Evolutionary conservation across 495 filamentous ascomycete genomes (phyloP).

Genomic region (Xylaria palmicola): DNA sequence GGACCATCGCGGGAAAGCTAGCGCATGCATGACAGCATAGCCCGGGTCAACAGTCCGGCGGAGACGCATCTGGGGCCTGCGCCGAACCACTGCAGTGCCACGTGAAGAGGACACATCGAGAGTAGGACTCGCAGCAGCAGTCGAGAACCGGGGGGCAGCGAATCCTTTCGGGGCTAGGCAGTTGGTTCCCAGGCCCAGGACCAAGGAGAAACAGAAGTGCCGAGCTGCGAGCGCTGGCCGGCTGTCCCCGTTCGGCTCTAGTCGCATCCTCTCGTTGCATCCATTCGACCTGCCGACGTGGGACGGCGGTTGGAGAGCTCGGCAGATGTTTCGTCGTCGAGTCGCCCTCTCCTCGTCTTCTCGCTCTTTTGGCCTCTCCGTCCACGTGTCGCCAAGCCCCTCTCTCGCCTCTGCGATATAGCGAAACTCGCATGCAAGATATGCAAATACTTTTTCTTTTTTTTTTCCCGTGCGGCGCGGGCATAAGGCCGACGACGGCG

Average conservation of each 20-base stretch:
- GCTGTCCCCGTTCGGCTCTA: conserved; percentile 2
- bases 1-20: background rate
- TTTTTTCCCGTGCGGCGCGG: background rate
- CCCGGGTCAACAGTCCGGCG: background rate
- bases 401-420: background rate
- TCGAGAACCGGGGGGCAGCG: too few species aligned
- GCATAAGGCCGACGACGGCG: background rate
- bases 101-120: background rate
- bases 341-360: too few species aligned
- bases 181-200: background rate
- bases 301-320: conserved; percentile 8
- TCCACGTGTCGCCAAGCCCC: conserved; percentile 1
- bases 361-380: too few species aligned
- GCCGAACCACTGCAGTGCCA: background rate
- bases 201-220: conserved; percentile 2
- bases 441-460: background rate
- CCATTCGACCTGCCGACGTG: conserved; percentile 10
- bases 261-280: conserved; percentile 10
- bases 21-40: background rate
- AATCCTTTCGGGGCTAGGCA: background rate
- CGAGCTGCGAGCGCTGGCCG: background rate
- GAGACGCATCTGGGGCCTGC: background rate
- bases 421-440: background rate
- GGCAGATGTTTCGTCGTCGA: too few species aligned
- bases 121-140: background rate